Evolutionary conservation across 306 rosid genomes (phyloP), one percentile per base, ranked within the genome.

Genomic region (Prunus kanzakura): DNA sequence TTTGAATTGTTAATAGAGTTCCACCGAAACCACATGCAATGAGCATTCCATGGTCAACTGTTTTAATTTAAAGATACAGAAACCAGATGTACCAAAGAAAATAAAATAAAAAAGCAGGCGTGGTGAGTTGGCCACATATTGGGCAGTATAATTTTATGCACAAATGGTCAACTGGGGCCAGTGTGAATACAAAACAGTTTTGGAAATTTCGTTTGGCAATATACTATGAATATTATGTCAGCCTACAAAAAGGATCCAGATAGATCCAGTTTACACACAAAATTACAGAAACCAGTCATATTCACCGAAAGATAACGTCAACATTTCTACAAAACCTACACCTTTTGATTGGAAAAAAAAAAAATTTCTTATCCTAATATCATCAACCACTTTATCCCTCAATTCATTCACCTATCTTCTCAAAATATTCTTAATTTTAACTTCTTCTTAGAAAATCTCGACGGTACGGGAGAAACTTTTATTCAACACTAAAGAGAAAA

Each of bases 121-220:
- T 41, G 10, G 55, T 72, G 67, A 49, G 55, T 14, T 54, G 43
- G 54, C 67, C 32, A 72, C 52, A 38, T 72, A 63, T 72, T 35
- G 4, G 60, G 51, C 22, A 8, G 11, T 20, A 10, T 3, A 8
- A 20, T 22, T 32, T n/a, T 70, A 52, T 73, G 16, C 15, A 1
- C 3, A 56, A 19, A 6, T 8, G 54, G 67, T 72, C 67, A 72
- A 22, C 67, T 72, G 6, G 15, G 4, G 14, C 54, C 10, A 9
- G 25, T 57, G 46, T 22, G 67, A 72, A 72, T 16, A 41, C 47
- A 45, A 10, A 55, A 46, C 30, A 55, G 13, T 19, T 30, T 55
- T 11, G 49, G 64, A 25, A 71, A 19, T 8, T 27, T 69, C 15
- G 9, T 22, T 18, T 19, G 62, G 47, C 62, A 70, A 32, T 38